phyloP scores from a whole-genome alignment of 768 basidiomycete genomes.

The Russula emetica region DNA sequence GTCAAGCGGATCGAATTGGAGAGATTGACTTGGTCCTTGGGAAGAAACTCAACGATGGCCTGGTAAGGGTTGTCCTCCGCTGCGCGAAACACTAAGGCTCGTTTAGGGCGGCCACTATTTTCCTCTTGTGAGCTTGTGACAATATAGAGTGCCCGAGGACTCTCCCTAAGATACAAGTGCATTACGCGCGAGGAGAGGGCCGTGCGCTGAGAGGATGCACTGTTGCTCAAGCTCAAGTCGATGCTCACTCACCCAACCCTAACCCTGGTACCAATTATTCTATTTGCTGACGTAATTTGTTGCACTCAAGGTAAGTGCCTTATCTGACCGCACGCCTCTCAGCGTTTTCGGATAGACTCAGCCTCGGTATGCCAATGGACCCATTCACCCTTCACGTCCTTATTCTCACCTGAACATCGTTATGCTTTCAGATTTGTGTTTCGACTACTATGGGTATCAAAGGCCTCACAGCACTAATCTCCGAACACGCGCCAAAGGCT shows the following conservation, averaged over 20 bases:
- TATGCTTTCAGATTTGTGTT: not conserved
- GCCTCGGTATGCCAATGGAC: too few relatives aligned
- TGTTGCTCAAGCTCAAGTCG: not conserved
- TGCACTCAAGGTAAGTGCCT: too few relatives aligned
- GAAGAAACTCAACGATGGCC: conserved; percentile 84
- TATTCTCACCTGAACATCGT: conserved; percentile 1
- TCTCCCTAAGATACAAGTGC: conserved; percentile 69
- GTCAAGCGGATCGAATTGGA: conserved; percentile 59
- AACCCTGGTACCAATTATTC: not conserved
- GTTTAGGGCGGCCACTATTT: conserved; percentile 51
- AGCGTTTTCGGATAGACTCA: not conserved
- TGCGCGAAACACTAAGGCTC: conserved; percentile 69
- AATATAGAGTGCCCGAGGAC: conserved; percentile 68
- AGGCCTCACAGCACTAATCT: conserved; percentile 85
- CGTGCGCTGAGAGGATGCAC: not conserved
- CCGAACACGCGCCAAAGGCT: conserved; percentile 82
- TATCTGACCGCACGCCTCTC: too few relatives aligned
- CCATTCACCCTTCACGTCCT: not conserved
- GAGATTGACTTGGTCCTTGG: conserved; percentile 67
- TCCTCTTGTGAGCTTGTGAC: conserved; percentile 68
- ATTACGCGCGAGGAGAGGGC: conserved; percentile 38
- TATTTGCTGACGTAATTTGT: conserved; percentile 14
- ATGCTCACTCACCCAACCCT: too few relatives aligned
- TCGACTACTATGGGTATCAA: conserved; percentile 77
- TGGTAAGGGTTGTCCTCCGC: conserved; percentile 50